These are phyloP conservation scores for Trichoderma breve DNA, from an alignment of 2,329 filamentous ascomycete genomes.

Conservation along the genomic window DNA sequence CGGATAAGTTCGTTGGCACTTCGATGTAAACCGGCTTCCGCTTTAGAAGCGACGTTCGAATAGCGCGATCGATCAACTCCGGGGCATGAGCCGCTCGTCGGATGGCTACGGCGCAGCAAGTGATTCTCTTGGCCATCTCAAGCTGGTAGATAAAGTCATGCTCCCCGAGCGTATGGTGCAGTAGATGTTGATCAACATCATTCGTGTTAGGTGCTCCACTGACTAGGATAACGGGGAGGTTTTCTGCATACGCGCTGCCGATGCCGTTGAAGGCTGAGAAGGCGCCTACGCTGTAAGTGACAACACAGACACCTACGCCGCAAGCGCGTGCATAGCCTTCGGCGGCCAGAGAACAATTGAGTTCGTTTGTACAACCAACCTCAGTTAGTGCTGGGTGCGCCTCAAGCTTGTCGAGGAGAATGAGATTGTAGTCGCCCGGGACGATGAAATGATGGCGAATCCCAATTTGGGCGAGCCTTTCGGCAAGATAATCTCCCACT, in stretches of 20 bases:
- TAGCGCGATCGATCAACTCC: background rate
- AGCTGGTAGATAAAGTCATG: background rate
- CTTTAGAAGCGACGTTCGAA: background rate
- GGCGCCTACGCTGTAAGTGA: slow-evolving; percentile 23
- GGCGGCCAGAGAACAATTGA: background rate
- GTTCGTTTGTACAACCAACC: background rate
- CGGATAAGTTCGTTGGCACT: background rate
- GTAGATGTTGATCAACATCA: background rate
- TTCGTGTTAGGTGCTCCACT: slow-evolving; percentile 20
- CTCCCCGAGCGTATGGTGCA: background rate
- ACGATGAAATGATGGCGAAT: background rate
- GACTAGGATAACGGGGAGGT: slow-evolving; percentile 21
- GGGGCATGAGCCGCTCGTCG: background rate
- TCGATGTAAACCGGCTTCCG: background rate
- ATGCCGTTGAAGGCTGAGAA: slow-evolving; percentile 21
- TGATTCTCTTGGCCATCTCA: background rate
- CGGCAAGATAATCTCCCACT: background rate
- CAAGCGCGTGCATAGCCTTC: background rate
- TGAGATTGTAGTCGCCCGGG: slow-evolving; percentile 7
- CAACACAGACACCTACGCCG: slow-evolving; percentile 13
- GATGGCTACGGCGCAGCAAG: background rate
- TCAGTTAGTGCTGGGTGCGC: background rate
- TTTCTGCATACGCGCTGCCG: slow-evolving; percentile 20
- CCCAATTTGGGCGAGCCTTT: background rate
- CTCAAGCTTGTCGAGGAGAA: slow-evolving; percentile 1